Evolutionary conservation across 768 basidiomycete species (phyloP), one percentile per base, ranked within the genome.

Genomic region (Trametes gibbosa): DNA sequence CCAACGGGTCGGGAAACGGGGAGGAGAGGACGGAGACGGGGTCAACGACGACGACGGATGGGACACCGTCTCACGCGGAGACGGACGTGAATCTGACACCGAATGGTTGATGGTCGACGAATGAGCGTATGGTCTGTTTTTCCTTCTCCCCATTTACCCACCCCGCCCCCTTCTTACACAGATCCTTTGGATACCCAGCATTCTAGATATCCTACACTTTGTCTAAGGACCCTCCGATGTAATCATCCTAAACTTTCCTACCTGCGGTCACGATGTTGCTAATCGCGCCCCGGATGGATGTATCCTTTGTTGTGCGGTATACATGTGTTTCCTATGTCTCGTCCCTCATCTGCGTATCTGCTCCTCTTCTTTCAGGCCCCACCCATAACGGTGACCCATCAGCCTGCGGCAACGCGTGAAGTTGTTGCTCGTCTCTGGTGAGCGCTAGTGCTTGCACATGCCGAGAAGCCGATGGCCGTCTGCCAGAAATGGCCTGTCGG

Each of bases 21-120:
- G 78, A 79, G 67, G 77, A 70, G 72, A 78, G 73, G 75, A 81
- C 75, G 73, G 76, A 74, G 69, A 72, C 70, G 65, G 77, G 71
- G 65, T 63, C 70, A 68, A 73, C 73, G 70, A 76, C 68, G 79
- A 81, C 70, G 84, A 89, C 75, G 84, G 84, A 87, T 87, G 87
- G 87, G 78, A 84, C 78, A 68, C 79, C 76, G 74, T 89, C 85
- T 82, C 89, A 81, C 71, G 75, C 78, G 72, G 78, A 76, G 81
- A 85, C 82, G 81, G 78, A 73, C 72, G 75, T 81, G 85, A 86
- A 85, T 85, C 83, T 84, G 90, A 92, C 84, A 72, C 91, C 89
- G 91, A 94, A 92, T 93, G 92, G 90, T 68, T 93, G 68, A 86
- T 92, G 25, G 79, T 92, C 59, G 79, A 82, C 62, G 75, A 76